A percentile compares a stretch with the other conserved stretches of the same genome.
Conservation (phyloP, 129 eudicot genomes). For the Daucus carota region DH1_v3.0 NC_030383.2:44948501-44949000, state of each 20-base stretch:
- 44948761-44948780: no score
- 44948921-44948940: not conserved
- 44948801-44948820: conserved; percentile 72
- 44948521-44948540: conserved; percentile 79
- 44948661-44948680: not conserved
- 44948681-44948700: not conserved
- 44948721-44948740: not conserved
- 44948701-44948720: not conserved
- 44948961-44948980: not conserved
- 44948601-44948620: not conserved
- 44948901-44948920: not conserved
- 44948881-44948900: not conserved
- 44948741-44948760: not conserved
- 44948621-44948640: not conserved
- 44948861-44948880: not conserved
- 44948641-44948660: not conserved
- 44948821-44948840: conserved; percentile 45
- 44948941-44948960: not conserved
- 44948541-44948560: not conserved
- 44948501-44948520: conserved; percentile 53
- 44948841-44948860: not conserved
- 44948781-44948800: not conserved
- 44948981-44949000: not conserved
- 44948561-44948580: not conserved
- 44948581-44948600: not conserved